Percentiles rank a stretch among this genome's conserved stretches.
Evolutionary conservation across 1,284 basidiomycete species (phyloP).

Genomic region (Coniophora puteana): DNA sequence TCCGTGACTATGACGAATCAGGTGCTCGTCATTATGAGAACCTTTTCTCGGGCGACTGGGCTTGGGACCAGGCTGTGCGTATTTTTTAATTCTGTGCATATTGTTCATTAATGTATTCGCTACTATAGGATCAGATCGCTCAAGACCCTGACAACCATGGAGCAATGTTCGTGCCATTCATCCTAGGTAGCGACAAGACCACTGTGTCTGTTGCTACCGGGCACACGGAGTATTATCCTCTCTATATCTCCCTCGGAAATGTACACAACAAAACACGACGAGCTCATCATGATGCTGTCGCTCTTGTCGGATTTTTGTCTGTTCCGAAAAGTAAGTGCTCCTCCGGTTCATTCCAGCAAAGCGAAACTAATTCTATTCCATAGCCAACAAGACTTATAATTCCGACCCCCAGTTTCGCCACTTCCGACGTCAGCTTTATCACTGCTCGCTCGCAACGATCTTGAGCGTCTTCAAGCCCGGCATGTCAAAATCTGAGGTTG

Average conservation of each 20-base stretch:
- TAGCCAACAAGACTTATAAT: neutral
- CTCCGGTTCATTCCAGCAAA: neutral
- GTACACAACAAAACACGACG: slow-evolving; percentile 28
- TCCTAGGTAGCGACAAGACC: slow-evolving; percentile 34
- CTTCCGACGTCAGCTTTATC: slow-evolving; percentile 8
- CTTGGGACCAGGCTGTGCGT: slow-evolving; percentile 28
- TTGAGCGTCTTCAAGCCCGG: slow-evolving; percentile 6
- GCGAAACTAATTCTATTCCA: neutral
- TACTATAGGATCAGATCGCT: slow-evolving; percentile 8
- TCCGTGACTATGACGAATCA: slow-evolving; percentile 9
- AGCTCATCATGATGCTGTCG: slow-evolving; percentile 24
- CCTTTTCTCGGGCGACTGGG: slow-evolving; percentile 32
- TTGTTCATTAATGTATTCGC: neutral
- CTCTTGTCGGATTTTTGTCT: slow-evolving; percentile 22
- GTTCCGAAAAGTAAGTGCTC: slow-evolving; percentile 28
- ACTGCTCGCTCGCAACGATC: slow-evolving; percentile 6
- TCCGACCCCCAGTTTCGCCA: slow-evolving; percentile 1
- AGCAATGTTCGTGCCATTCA: slow-evolving; percentile 25
- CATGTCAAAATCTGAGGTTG: slow-evolving; percentile 9
- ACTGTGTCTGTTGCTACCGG: slow-evolving; percentile 33
- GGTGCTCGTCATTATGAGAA: slow-evolving; percentile 18
- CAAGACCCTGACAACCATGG: slow-evolving; percentile 20
- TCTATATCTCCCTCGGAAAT: slow-evolving; percentile 26
- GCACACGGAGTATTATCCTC: slow-evolving; percentile 29
- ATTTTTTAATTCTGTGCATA: neutral